A percentile compares a stretch with the other conserved stretches of the same genome.
phyloP scores from a whole-genome alignment of 2,329 filamentous ascomycete species.

The Colletotrichum tamarilloi region DNA sequence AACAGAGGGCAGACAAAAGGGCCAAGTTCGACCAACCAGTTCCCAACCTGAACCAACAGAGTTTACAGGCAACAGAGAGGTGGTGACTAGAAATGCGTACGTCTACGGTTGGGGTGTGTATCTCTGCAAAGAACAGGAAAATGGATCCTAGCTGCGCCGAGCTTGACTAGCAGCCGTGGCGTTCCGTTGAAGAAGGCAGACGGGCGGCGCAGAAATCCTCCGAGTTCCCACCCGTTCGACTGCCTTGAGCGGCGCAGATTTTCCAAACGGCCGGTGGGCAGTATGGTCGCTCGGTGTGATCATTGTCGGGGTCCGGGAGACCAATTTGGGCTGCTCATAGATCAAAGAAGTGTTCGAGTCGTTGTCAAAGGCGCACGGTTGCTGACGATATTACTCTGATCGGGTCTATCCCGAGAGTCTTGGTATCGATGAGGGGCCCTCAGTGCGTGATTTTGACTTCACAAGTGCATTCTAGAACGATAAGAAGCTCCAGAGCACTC shows the following conservation, averaged over 20 bases:
- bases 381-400: not conserved
- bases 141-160: not conserved
- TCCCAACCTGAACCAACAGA: not conserved
- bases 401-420: not conserved
- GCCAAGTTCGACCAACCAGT: not conserved
- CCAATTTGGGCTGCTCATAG: not conserved
- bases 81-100: too few relatives aligned
- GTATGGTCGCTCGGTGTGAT: not conserved
- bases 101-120: not conserved
- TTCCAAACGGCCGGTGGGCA: not conserved
- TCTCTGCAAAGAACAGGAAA: not conserved
- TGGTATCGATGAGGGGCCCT: not conserved
- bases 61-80: too few relatives aligned
- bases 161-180: not conserved
- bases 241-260: not conserved
- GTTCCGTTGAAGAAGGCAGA: not conserved
- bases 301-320: not conserved
- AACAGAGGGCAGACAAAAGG: not conserved
- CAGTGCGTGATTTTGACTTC: not conserved
- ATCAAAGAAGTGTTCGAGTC: not conserved
- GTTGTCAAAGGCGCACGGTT: not conserved
- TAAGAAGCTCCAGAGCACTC: not conserved
- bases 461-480: slow-evolving; percentile 17
- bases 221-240: not conserved
- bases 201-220: not conserved